Conservation (phyloP, 441 rosid species). For the Theobroma grandiflorum region DNA sequence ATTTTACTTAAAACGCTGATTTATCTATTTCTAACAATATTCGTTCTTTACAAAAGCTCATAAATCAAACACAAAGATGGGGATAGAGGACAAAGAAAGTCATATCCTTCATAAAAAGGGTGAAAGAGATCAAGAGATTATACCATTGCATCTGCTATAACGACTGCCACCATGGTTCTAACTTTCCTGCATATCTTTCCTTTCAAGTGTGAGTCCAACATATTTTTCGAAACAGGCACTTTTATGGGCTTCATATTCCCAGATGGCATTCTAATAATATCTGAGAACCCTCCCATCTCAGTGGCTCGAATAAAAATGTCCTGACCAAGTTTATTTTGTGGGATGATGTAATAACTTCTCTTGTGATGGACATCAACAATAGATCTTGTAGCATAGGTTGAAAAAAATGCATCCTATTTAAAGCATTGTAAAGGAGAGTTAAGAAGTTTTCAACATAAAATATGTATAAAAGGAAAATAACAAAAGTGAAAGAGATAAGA, state of each 20-base stretch:
- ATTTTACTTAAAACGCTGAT: background rate
- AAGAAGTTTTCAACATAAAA: constrained; percentile 33
- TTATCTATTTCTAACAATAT: constrained; percentile 15
- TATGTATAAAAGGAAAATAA: constrained; percentile 14
- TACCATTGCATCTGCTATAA: constrained; percentile 87
- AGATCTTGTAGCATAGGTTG: constrained; percentile 61
- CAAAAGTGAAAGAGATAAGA: constrained; percentile 15
- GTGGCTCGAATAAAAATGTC: constrained; percentile 87
- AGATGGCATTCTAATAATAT: constrained; percentile 85
- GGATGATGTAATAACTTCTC: constrained; percentile 82
- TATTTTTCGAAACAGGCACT: constrained; percentile 89
- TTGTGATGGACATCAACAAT: constrained; percentile 75
- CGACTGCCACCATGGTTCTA: constrained; percentile 80
- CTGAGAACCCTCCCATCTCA: constrained; percentile 65
- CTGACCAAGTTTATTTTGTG: constrained; percentile 95
- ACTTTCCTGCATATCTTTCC: constrained; percentile 58
- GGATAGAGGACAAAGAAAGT: constrained; percentile 1
- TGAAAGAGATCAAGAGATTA: constrained; percentile 27
- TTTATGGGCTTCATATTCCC: constrained; percentile 85
- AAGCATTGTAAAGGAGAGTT: constrained; percentile 27
- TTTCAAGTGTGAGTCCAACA: constrained; percentile 86
- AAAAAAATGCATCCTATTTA: constrained; percentile 63
- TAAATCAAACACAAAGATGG: constrained; percentile 13
- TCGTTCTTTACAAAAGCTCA: background rate
- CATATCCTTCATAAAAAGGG: background rate